A percentile compares a stretch with the other conserved stretches of the same genome.
These are phyloP conservation scores for Fagus crenata DNA, from an alignment of 306 rosid species.

Conservation along the genomic window DNA sequence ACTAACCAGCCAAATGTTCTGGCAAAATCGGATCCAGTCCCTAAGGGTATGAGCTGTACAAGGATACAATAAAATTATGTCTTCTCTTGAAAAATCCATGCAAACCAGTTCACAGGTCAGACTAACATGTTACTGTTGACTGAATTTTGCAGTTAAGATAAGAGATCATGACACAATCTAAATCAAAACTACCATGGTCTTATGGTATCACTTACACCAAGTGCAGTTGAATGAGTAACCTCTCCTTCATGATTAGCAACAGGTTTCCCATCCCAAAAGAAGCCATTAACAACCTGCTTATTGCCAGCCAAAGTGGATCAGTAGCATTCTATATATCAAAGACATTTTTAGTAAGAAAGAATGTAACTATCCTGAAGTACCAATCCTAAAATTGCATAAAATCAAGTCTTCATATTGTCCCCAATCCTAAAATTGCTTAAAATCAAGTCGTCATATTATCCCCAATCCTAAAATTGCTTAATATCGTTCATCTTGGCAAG, in stretches of 20 bases:
- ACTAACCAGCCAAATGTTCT: slow-evolving; percentile 85
- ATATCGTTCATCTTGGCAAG: not conserved
- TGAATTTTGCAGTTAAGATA: slow-evolving; percentile 5
- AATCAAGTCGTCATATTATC: not conserved
- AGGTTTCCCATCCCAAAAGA: slow-evolving; percentile 92
- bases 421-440: not conserved
- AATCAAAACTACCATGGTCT: slow-evolving; percentile 18
- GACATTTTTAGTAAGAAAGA: not conserved
- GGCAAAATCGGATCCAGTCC: slow-evolving; percentile 96
- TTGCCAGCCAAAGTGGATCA: slow-evolving; percentile 23
- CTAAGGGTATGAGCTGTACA: slow-evolving; percentile 92
- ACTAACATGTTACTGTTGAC: slow-evolving; percentile 22
- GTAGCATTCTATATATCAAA: not conserved
- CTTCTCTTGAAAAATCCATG: slow-evolving; percentile 26
- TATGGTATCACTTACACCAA: slow-evolving; percentile 73
- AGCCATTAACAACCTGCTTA: slow-evolving; percentile 92
- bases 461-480: not conserved
- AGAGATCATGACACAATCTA: slow-evolving; percentile 9
- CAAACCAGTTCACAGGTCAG: not conserved
- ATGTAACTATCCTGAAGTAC: slow-evolving; percentile 6
- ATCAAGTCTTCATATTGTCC: too few relatives aligned
- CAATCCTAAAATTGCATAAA: too few relatives aligned
- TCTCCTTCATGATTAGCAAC: slow-evolving; percentile 60
- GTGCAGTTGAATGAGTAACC: slow-evolving; percentile 71
- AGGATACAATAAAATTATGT: slow-evolving; percentile 32